phyloP scores from a whole-genome alignment of 495 filamentous ascomycete species.

The Lineolata rhizophorae region DNA sequence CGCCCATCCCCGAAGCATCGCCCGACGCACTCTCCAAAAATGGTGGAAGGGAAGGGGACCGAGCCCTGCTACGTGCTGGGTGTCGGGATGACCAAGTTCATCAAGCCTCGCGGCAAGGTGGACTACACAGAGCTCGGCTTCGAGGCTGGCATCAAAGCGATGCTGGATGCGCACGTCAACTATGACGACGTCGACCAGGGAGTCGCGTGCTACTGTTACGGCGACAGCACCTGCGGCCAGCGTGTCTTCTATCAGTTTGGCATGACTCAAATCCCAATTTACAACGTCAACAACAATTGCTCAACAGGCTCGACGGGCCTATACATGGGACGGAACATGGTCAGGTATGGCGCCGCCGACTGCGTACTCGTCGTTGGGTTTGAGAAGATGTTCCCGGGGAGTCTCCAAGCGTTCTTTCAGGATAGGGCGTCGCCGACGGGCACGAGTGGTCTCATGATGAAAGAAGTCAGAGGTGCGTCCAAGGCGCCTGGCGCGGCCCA shows the following conservation, averaged over 20 bases:
- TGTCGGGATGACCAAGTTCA: conserved; percentile 97
- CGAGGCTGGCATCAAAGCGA: conserved; percentile 85
- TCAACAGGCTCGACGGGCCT: conserved; percentile 79
- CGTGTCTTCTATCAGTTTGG: conserved; percentile 98
- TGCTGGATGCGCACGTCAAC: conserved; percentile 85
- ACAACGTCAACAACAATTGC: conserved; percentile 98
- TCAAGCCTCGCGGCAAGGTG: conserved; percentile 87
- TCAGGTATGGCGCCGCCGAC: conserved; percentile 58
- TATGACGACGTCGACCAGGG: conserved; percentile 95
- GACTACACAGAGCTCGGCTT: conserved; percentile 81
- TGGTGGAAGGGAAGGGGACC: too few relatives aligned
- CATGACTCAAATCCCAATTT: conserved; percentile 85
- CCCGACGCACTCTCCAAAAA: too few relatives aligned
- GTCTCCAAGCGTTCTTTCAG: conserved; percentile 54
- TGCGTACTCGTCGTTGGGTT: conserved; percentile 84
- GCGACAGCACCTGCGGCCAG: conserved; percentile 86
- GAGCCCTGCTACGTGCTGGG: conserved; percentile 68
- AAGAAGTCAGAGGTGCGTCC: conserved; percentile 50
- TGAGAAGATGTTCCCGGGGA: conserved; percentile 95
- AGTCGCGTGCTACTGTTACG: conserved; percentile 95
- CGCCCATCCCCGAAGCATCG: too few relatives aligned
- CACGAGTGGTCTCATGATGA: conserved; percentile 57
- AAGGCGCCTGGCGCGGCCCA: conserved; percentile 74
- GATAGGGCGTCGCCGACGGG: conserved; percentile 60
- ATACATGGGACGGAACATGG: conserved; percentile 60